phyloP scores from a whole-genome alignment of 139 green algal genomes.

The Haematococcus sp. region DNA sequence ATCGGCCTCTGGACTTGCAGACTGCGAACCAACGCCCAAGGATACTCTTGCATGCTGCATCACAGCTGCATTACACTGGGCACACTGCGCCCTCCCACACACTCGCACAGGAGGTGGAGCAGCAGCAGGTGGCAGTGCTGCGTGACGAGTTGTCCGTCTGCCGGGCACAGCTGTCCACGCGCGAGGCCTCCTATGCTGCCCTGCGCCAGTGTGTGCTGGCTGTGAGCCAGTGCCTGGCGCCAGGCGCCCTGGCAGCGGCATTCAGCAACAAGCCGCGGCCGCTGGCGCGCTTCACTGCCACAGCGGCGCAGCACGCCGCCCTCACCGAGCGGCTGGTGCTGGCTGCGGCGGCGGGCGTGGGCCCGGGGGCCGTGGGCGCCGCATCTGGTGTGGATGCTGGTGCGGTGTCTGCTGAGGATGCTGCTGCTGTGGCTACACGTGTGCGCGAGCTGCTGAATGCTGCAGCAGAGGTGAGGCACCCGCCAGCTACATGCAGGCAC shows the following conservation, averaged over 20 bases:
- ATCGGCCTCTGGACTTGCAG: too few species aligned
- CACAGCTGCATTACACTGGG: too few species aligned
- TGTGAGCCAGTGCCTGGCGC: not conserved
- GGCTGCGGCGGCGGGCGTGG: not conserved
- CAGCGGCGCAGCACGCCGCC: not conserved
- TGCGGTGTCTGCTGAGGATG: constrained; percentile 21
- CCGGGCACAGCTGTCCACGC: not conserved
- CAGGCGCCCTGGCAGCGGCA: constrained; percentile 13
- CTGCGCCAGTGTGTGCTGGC: constrained; percentile 6
- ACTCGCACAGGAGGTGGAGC: constrained; percentile 33
- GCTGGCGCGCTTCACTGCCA: constrained; percentile 5
- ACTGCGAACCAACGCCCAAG: too few species aligned
- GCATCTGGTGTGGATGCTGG: not conserved
- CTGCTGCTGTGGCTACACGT: constrained; percentile 13
- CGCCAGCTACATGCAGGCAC: too few species aligned
- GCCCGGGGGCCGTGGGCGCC: too few species aligned
- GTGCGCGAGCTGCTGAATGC: constrained; percentile 23
- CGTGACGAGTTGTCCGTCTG: constrained; percentile 11
- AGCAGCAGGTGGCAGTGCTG: constrained; percentile 17
- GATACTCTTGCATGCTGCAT: too few species aligned
- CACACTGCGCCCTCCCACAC: too few species aligned
- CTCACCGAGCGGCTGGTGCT: not conserved
- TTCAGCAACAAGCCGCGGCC: constrained; percentile 21
- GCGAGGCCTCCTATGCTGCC: not conserved
- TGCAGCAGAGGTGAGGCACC: not conserved